These are phyloP conservation scores for Gyromitra esculenta DNA, from an alignment of 2,329 filamentous ascomycete species.

Conservation along the genomic window DNA sequence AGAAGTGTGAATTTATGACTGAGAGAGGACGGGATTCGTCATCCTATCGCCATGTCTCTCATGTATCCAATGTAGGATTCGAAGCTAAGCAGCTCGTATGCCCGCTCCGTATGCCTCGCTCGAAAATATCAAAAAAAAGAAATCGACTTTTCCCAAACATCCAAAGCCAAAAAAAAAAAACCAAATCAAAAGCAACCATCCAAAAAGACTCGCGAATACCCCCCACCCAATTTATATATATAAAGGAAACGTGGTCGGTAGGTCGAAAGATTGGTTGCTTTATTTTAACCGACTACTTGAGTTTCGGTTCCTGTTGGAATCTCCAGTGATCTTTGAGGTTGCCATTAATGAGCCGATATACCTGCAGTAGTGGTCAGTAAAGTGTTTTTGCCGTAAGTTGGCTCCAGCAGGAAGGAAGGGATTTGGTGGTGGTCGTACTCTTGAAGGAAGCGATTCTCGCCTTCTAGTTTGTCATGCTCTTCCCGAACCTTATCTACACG, in stretches of 20 bases:
- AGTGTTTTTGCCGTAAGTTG: constrained; percentile 13
- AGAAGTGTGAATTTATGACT: constrained; percentile 22
- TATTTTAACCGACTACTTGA: constrained; percentile 54
- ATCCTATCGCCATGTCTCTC: constrained; percentile 9
- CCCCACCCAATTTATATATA: constrained; percentile 22
- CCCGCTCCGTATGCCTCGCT: constrained; percentile 44
- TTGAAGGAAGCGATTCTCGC: constrained; percentile 95
- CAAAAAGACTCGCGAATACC: constrained; percentile 41
- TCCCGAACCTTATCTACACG: constrained; percentile 93
- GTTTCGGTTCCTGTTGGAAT: constrained; percentile 60
- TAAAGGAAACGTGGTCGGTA: constrained; percentile 34
- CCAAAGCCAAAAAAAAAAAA: constrained; percentile 45
- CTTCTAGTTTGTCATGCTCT: constrained; percentile 96
- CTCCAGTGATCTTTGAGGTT: constrained; percentile 75
- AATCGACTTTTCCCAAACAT: constrained; percentile 50
- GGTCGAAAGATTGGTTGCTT: constrained; percentile 24
- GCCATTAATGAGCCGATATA: constrained; percentile 56
- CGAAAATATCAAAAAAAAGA: constrained; percentile 53
- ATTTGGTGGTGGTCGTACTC: constrained; percentile 70
- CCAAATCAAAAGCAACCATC: constrained; percentile 43
- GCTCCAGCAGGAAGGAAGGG: constrained; percentile 21
- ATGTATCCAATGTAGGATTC: constrained; percentile 31
- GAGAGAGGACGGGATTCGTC: constrained; percentile 17
- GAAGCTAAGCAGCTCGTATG: constrained; percentile 44
- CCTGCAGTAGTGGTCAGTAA: constrained; percentile 45